Conservation (phyloP, 106 monocot genomes). For the Allium sativum region DNA sequence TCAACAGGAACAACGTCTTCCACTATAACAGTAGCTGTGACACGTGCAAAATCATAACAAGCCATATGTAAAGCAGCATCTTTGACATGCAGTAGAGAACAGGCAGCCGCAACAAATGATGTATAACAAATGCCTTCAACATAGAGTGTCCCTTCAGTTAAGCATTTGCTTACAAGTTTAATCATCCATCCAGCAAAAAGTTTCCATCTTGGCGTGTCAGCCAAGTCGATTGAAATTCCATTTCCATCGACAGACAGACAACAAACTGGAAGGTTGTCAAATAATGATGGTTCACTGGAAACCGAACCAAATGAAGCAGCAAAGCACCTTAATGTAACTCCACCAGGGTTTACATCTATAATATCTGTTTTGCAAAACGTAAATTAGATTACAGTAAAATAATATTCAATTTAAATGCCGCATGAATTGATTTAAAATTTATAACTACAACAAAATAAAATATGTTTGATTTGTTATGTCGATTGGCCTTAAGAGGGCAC, state of each 20-base stretch:
- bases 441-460: too few relatives aligned
- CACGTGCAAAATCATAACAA: constrained; percentile 88
- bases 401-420: too few relatives aligned
- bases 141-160: constrained; percentile 84
- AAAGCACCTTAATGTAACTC: constrained; percentile 54
- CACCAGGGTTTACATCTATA: constrained; percentile 19
- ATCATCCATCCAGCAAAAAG: constrained; percentile 65
- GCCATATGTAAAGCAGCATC: constrained; percentile 77
- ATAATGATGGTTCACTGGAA: constrained; percentile 22
- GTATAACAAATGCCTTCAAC: constrained; percentile 60
- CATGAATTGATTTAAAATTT: too few relatives aligned
- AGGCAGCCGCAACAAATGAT: constrained; percentile 44
- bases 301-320: constrained; percentile 47
- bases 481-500: too few relatives aligned
- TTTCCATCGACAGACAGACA: constrained; percentile 39
- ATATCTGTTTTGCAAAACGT: constrained; percentile 46
- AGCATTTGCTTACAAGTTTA: constrained; percentile 68
- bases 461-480: too few relatives aligned
- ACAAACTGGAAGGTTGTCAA: constrained; percentile 62
- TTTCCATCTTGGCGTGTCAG: constrained; percentile 46
- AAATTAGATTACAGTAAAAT: too few relatives aligned
- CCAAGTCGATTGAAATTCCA: constrained; percentile 67
- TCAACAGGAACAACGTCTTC: constrained; percentile 42
- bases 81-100: constrained; percentile 53
- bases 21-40: constrained; percentile 47